Evolutionary conservation across 768 basidiomycete genomes (phyloP).

Genomic region (Baorangia bicolor): DNA sequence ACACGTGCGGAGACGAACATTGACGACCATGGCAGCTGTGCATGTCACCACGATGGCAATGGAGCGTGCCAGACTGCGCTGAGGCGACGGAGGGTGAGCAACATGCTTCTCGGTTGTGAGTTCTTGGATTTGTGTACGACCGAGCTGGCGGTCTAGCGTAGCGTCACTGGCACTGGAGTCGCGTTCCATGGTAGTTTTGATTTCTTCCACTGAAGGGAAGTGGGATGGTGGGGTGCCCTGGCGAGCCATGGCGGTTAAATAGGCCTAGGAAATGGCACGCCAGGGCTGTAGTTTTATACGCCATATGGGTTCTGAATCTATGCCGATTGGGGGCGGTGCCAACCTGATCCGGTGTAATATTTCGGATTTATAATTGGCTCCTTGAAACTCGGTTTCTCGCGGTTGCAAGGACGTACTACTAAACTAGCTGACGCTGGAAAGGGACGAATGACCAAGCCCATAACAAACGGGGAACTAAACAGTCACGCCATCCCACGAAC

Average conservation of each 20-base stretch:
- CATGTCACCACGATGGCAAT: constrained; percentile 36
- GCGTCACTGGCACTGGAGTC: constrained; percentile 12
- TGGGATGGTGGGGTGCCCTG: neutral
- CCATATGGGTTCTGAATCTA: neutral
- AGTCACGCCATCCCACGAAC: too few relatives aligned
- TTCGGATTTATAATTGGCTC: neutral
- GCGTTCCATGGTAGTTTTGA: constrained; percentile 7
- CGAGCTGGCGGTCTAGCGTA: constrained; percentile 11
- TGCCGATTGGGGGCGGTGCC: neutral
- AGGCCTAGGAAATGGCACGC: neutral
- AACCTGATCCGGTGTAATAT: neutral
- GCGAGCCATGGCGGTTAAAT: neutral
- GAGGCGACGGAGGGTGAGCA: neutral
- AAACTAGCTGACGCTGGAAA: constrained; percentile 17
- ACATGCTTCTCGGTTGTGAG: constrained; percentile 4
- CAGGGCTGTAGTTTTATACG: constrained; percentile 20
- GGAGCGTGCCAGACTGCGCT: constrained; percentile 27
- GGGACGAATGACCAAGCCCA: neutral
- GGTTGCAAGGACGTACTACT: constrained; percentile 17
- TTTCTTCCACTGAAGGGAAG: constrained; percentile 1
- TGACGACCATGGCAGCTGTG: constrained; percentile 40
- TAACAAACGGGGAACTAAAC: neutral
- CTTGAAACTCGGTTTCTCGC: neutral
- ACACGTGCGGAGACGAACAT: constrained; percentile 24
- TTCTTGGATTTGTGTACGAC: constrained; percentile 6